Evolutionary conservation across 768 basidiomycete genomes (phyloP).

Genomic region (Steccherinum ochraceum): DNA sequence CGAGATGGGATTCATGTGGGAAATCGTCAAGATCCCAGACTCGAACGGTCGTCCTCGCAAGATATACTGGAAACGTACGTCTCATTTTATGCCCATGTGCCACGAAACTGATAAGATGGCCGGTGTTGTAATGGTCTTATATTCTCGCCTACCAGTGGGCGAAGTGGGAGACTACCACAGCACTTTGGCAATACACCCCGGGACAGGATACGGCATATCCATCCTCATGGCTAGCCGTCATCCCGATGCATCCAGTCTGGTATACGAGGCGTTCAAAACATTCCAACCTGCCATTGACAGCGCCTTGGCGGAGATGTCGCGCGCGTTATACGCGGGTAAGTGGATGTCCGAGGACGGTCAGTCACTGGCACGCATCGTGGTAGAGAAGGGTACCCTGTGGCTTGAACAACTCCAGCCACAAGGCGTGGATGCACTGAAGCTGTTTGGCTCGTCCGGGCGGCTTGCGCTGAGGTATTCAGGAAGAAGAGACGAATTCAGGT

Average conservation of each 20-base stretch:
- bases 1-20: slow-evolving; percentile 16
- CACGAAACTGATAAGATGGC: neutral
- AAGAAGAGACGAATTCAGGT: slow-evolving; percentile 26
- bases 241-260: slow-evolving; percentile 18
- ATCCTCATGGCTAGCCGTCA: slow-evolving; percentile 19
- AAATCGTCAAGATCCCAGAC: slow-evolving; percentile 18
- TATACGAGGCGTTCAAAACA: slow-evolving; percentile 18
- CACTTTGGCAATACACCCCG: slow-evolving; percentile 21
- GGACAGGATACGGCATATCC: slow-evolving; percentile 22
- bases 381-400: slow-evolving; percentile 20
- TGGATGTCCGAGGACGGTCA: slow-evolving; percentile 12
- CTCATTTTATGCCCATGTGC: neutral
- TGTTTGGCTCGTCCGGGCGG: slow-evolving; percentile 12
- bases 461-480: slow-evolving; percentile 20
- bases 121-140: no score
- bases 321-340: slow-evolving; percentile 16
- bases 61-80: slow-evolving; percentile 25
- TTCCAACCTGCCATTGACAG: slow-evolving; percentile 23
- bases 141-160: slow-evolving; percentile 15
- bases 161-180: slow-evolving; percentile 19
- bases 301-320: slow-evolving; percentile 10
- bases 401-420: slow-evolving; percentile 7
- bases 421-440: slow-evolving; percentile 16
- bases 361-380: slow-evolving; percentile 8
- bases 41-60: slow-evolving; percentile 15